A percentile compares a stretch with the other conserved stretches of the same genome.
Evolutionary conservation across 257 asterid genomes (phyloP).

Genomic region (Rubia yunnanensis): DNA sequence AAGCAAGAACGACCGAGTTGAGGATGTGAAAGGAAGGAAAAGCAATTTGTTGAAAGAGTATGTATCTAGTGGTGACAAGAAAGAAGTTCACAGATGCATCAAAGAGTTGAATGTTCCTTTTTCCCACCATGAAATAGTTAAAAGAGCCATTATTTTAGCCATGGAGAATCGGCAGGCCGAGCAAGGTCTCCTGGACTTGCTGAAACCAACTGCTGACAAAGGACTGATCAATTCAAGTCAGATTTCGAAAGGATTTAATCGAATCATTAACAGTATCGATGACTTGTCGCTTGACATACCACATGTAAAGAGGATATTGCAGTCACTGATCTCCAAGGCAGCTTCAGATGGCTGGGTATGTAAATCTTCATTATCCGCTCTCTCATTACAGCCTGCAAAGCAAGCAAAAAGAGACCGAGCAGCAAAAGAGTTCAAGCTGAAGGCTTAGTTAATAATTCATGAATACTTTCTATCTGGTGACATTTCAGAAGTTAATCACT

Average conservation of each 20-base stretch:
- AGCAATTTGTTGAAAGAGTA: slow-evolving; percentile 55
- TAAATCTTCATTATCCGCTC: slow-evolving; percentile 63
- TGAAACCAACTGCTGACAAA: slow-evolving; percentile 57
- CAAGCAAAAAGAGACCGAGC: slow-evolving; percentile 40
- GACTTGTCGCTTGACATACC: slow-evolving; percentile 81
- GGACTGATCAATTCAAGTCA: slow-evolving; percentile 82
- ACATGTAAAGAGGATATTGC: slow-evolving; percentile 55
- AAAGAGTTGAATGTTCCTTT: slow-evolving; percentile 77
- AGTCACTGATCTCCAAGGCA: slow-evolving; percentile 65
- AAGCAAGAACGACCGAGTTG: slow-evolving; percentile 63
- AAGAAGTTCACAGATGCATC: slow-evolving; percentile 72
- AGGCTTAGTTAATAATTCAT: slow-evolving; percentile 51
- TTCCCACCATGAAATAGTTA: slow-evolving; percentile 90
- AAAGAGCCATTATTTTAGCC: slow-evolving; percentile 66
- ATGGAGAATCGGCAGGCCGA: slow-evolving; percentile 74
- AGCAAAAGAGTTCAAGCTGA: slow-evolving; percentile 55
- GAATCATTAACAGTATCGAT: slow-evolving; percentile 69
- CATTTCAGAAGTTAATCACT: slow-evolving; percentile 59
- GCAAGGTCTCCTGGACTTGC: slow-evolving; percentile 43
- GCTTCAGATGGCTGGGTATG: slow-evolving; percentile 93
- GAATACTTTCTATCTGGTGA: slow-evolving; percentile 87
- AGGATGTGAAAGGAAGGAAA: slow-evolving; percentile 62
- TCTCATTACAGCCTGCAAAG: slow-evolving; percentile 38
- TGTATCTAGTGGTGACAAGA: slow-evolving; percentile 68
- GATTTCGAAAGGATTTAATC: slow-evolving; percentile 64